These are phyloP conservation scores for Nemania abortiva DNA, from an alignment of 2,329 filamentous ascomycete species.

Conservation along the genomic window DNA sequence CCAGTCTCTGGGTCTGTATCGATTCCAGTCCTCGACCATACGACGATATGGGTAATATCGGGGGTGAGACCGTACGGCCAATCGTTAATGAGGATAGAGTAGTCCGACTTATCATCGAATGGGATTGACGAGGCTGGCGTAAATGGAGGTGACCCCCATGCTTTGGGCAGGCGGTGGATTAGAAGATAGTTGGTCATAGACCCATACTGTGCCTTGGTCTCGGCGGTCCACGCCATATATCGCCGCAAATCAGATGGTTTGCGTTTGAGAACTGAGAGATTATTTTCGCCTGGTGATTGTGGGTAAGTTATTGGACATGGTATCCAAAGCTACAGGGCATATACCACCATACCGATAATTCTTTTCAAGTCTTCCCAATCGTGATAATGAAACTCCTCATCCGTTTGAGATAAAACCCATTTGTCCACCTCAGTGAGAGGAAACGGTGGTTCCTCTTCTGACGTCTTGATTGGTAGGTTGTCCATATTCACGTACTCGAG, in stretches of 20 bases:
- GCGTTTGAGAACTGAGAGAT: conserved; percentile 81
- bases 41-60: conserved; percentile 82
- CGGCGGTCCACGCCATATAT: conserved; percentile 82
- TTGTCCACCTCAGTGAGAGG: conserved; percentile 70
- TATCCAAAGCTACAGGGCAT: conserved; percentile 9
- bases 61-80: conserved; percentile 87
- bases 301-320: conserved; percentile 51
- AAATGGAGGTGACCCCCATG: conserved; percentile 75
- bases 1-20: conserved; percentile 77
- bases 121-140: conserved; percentile 62
- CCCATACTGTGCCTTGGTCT: conserved; percentile 78
- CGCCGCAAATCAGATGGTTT: conserved; percentile 82
- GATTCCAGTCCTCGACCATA: conserved; percentile 89
- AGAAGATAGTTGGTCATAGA: conserved; percentile 84
- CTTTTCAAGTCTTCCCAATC: conserved; percentile 79
- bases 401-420: conserved; percentile 71
- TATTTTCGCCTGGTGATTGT: conserved; percentile 57
- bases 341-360: conserved; percentile 68
- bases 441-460: conserved; percentile 62
- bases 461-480: conserved; percentile 45
- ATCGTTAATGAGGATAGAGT: conserved; percentile 84
- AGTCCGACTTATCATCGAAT: conserved; percentile 68
- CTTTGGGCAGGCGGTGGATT: conserved; percentile 72
- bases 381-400: conserved; percentile 77
- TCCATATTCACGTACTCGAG: conserved; percentile 53